Evolutionary conservation across 164 flowering plant genomes (phyloP), one percentile per base, ranked within the genome.

Genomic region (Nymphaea thermarum): DNA sequence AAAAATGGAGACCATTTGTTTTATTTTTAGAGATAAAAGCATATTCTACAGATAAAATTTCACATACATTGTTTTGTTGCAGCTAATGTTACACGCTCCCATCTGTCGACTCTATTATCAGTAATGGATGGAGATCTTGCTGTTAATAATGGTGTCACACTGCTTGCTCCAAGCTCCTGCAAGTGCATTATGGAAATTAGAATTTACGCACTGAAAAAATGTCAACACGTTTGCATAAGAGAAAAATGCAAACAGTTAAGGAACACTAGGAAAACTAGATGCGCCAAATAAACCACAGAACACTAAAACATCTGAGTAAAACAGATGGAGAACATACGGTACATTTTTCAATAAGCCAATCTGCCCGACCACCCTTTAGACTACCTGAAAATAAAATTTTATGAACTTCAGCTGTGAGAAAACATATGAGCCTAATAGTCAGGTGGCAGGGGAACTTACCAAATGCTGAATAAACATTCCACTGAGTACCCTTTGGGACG

Each of bases 271-370:
- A 59, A 64, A 53, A 45, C 44, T 65, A 70, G 65, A 17, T 44
- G 65, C 60, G 12, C 67, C 16, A 17, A 57, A 66, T 18, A 36
- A 53, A 67, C 12, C 6, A 60, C 51, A 44, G 60, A 15, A 55
- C 60, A 55, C 18, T 61, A n/a, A 61, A 36, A 7, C 63, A 61
- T 36, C 57, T 51, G 14, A 51, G 14, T 51, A 51, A 51, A 15
- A 15, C 57, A 47, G 11, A 51, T n/a, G 63, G 16, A 71, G 43
- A 43, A 74, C 90, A 70, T 83, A 94, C 98, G 0, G 98, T 86
- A 87, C 98, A 94, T 79, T 94, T 94, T 77, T 94, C 98, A 70
- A 91, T 84, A 64, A 94, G 87, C 98, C 98, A 94, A 70, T 91
- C 98, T 69, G 89, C 89, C 55, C 95, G 83, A 71, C 96, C 92